Percentiles rank a stretch among this genome's conserved stretches.
phyloP scores from a whole-genome alignment of 306 rosid genomes.

The Datisca glomerata region DNA sequence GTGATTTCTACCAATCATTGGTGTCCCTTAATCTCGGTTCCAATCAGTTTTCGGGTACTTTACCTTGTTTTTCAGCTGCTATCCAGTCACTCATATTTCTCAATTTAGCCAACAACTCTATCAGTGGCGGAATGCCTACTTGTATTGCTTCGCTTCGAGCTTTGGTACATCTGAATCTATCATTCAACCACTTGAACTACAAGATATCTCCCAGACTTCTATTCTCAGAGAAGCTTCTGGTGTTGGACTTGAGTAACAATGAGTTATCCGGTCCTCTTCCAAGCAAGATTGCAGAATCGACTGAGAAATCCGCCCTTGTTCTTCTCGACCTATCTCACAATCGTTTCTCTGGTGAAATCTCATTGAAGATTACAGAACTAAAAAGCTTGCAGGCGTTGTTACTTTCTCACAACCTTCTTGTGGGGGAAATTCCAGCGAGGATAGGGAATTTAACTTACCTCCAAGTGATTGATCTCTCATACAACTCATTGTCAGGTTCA shows the following conservation, averaged over 20 bases:
- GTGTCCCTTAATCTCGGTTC: constrained; percentile 70
- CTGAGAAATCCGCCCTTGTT: constrained; percentile 85
- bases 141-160: constrained; percentile 71
- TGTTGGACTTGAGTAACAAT: constrained; percentile 88
- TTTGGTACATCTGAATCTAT: constrained; percentile 67
- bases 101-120: constrained; percentile 69
- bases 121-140: constrained; percentile 77
- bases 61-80: constrained; percentile 84
- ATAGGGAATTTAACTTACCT: constrained; percentile 92
- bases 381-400: constrained; percentile 96
- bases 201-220: constrained; percentile 73
- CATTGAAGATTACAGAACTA: constrained; percentile 79
- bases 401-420: constrained; percentile 79
- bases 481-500: constrained; percentile 75
- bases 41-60: constrained; percentile 75
- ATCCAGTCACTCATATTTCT: constrained; percentile 44
- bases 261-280: constrained; percentile 82
- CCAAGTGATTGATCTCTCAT: constrained; percentile 91
- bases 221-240: constrained; percentile 77
- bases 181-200: constrained; percentile 62
- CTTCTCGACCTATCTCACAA: constrained; percentile 92
- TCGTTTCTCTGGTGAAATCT: constrained; percentile 78
- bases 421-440: constrained; percentile 86
- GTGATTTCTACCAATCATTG: constrained; percentile 64
- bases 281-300: constrained; percentile 55